Percentiles rank a stretch among this genome's conserved stretches.
Evolutionary conservation across 331 rosid genomes (phyloP).

Genomic region (Pyrus hybrid): DNA sequence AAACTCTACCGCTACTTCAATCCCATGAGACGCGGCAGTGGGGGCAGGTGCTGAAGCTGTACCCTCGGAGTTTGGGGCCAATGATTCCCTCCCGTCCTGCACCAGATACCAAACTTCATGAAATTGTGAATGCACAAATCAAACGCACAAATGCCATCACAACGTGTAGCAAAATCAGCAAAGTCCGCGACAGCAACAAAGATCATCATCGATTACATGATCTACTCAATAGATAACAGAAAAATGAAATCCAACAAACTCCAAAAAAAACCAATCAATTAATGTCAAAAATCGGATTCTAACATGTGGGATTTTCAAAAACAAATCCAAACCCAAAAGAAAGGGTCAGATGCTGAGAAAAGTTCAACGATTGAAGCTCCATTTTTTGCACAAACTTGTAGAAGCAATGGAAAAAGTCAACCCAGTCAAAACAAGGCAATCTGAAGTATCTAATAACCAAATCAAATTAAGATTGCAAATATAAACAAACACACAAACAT

Average conservation of each 20-base stretch:
- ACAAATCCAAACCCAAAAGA: neutral
- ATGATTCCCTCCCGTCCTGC: slow-evolving; percentile 73
- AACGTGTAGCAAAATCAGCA: neutral
- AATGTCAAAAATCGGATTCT: neutral
- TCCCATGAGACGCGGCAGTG: slow-evolving; percentile 65
- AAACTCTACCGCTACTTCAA: slow-evolving; percentile 85
- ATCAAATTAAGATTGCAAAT: neutral
- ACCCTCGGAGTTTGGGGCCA: slow-evolving; percentile 50
- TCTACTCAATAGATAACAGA: neutral
- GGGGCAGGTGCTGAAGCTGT: slow-evolving; percentile 26
- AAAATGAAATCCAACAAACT: neutral
- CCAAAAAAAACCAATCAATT: neutral
- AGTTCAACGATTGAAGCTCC: neutral
- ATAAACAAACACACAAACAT: neutral
- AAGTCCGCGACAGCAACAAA: neutral
- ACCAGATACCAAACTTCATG: neutral
- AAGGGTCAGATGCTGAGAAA: slow-evolving; percentile 7
- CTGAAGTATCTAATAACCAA: neutral
- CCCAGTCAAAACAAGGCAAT: slow-evolving; percentile 26
- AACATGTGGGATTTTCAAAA: neutral
- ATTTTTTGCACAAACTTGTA: neutral
- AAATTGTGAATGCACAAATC: neutral
- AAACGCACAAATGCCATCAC: neutral
- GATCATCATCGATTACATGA: neutral
- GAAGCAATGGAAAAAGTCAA: slow-evolving; percentile 18